Base-by-base conservation (phyloP, 805 yeast genomes). In the Dipodascus geniculatus region DNA sequence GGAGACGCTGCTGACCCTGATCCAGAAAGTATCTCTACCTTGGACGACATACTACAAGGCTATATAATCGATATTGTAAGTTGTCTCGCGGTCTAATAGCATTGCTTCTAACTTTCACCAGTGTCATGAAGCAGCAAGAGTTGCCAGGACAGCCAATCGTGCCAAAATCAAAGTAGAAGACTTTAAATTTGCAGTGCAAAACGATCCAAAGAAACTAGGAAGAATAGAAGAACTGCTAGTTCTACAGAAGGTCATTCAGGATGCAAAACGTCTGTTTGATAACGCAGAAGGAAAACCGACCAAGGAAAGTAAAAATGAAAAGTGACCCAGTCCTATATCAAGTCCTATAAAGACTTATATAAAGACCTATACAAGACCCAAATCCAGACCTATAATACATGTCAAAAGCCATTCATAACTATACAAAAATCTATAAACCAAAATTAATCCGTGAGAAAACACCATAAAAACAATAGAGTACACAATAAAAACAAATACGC, bases 1-100 rank as follows among this genome's bases (percentile, higher is more conserved):
- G 91, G 91, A 1, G 91, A 85, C 61, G 82, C 78, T 1, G 68
- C 77, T n/a, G 74, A 80, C 48, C 91, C 91, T 1, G 71, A 79
- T 48, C 74, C 78, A 11, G 87, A 83, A 54, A 81, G 87, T 0
- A 79, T 82, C 1, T 80, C 81, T 33, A 77, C 79, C 2, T 63
- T 85, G 31, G 91, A 85, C 59, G 91, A 85, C 57, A 72, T 83
- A 3, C 74, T 85, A 8, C 77, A 82, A 9, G 79, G 78, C 44
- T 85, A 83, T 64, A 66, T 85, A 44, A 74, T 78, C 2, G 84
- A 80, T 61, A 72, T 83, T 9, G 68, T 64, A 54, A 19, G 68
- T 69, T 1, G 23, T 14, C 14, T 8, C 14, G 8, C 14, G 8
- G 8, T 28, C 16, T 42, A 9, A 47, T 22, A 9, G 11, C 8